Percentiles rank a stretch among this genome's conserved stretches.
Conservation (phyloP, 192 early-diverging fungal species). For the Cladochytrium replicatum region DNA sequence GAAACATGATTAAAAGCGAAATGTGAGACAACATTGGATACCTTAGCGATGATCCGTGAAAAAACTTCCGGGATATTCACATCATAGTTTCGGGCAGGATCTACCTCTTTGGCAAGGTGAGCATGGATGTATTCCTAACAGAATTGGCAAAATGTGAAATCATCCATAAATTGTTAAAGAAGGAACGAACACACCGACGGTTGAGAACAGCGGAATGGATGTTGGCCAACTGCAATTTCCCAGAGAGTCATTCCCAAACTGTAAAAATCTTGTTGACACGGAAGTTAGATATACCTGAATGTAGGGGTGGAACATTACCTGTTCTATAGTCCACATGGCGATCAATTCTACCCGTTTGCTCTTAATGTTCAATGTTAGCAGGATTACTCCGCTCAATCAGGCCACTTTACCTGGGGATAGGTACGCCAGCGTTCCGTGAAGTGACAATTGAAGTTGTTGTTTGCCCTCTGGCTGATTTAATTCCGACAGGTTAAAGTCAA, state of each 20-base stretch:
- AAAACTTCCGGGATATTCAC: slow-evolving; percentile 24
- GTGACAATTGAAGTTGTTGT: slow-evolving; percentile 18
- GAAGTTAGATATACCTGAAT: no score
- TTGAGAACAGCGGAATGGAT: slow-evolving; percentile 29
- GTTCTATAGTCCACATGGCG: slow-evolving; percentile 31
- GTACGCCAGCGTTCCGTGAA: slow-evolving; percentile 36
- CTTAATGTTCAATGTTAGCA: no score
- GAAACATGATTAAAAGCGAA: no score
- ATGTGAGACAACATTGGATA: not conserved
- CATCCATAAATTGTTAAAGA: no score
- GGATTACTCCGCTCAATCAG: no score
- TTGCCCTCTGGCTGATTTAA: slow-evolving; percentile 3
- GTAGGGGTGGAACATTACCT: no score
- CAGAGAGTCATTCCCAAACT: slow-evolving; percentile 39
- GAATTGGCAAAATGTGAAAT: no score
- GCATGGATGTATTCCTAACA: slow-evolving; percentile 36
- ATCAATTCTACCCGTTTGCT: slow-evolving; percentile 41
- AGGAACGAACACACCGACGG: slow-evolving; percentile 19
- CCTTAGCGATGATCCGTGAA: slow-evolving; percentile 29
- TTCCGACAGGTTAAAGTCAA: slow-evolving; percentile 33
- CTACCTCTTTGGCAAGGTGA: slow-evolving; percentile 36
- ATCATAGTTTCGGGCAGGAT: slow-evolving; percentile 15
- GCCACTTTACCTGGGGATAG: slow-evolving; percentile 30
- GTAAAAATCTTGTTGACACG: slow-evolving; percentile 25
- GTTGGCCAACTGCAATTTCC: slow-evolving; percentile 34